These are phyloP conservation scores for Fonsecaea monophora DNA, from an alignment of 2,329 filamentous ascomycete species.

Conservation along the genomic window DNA sequence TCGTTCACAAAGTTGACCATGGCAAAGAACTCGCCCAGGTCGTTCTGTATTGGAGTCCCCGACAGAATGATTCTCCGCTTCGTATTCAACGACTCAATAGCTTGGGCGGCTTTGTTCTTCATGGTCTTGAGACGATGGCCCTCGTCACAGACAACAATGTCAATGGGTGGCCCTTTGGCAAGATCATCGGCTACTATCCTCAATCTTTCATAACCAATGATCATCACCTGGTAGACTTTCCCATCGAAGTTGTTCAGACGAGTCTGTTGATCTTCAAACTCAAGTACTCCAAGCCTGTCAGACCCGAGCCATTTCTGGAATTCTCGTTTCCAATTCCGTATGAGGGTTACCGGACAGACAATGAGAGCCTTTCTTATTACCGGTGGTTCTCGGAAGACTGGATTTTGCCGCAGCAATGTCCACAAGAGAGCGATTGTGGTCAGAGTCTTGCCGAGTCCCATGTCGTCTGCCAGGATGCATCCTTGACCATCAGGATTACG, in stretches of 20 bases:
- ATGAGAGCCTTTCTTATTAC: conserved; percentile 74
- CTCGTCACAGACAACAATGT: conserved; percentile 74
- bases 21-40: conserved; percentile 70
- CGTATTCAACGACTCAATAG: conserved; percentile 69
- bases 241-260: conserved; percentile 73
- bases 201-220: conserved; percentile 75
- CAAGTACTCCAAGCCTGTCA: conserved; percentile 72
- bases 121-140: conserved; percentile 72
- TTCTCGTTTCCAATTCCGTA: conserved; percentile 76
- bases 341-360: conserved; percentile 74
- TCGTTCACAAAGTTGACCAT: conserved; percentile 75
- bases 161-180: conserved; percentile 67
- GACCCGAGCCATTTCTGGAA: conserved; percentile 77
- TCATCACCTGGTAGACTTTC: conserved; percentile 72
- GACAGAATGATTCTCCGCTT: conserved; percentile 68
- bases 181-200: conserved; percentile 70
- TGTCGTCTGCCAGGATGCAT: conserved; percentile 75
- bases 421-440: conserved; percentile 75
- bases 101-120: conserved; percentile 71
- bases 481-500: conserved; percentile 69
- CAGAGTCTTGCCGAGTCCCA: conserved; percentile 76
- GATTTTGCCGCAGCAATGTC: conserved; percentile 76
- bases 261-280: conserved; percentile 66
- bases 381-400: conserved; percentile 62
- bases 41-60: conserved; percentile 72